Conservation (phyloP, 148 eudicot genomes). For the Cornus controversa region DNA sequence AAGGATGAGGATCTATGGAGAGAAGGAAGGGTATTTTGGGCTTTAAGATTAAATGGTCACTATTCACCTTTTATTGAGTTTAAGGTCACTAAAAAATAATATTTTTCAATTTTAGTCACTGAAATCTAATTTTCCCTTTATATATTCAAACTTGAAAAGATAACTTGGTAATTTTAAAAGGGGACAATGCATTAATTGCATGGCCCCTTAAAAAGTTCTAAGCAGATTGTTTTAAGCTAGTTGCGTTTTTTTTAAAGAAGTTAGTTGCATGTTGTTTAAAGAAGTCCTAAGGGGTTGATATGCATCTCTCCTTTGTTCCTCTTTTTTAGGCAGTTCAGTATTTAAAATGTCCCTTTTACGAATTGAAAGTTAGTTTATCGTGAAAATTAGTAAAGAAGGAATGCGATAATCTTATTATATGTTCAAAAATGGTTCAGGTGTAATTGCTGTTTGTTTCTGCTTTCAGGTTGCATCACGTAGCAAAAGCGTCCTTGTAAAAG, state of each 20-base stretch:
- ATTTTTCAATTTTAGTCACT: too few species aligned
- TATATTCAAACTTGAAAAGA: too few species aligned
- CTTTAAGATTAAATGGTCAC: too few species aligned
- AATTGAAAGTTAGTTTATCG: background rate
- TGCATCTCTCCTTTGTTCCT: background rate
- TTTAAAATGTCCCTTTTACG: background rate
- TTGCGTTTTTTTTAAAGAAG: background rate
- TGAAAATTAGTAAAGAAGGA: background rate
- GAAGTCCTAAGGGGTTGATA: background rate
- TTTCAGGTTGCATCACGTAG: constrained; percentile 70
- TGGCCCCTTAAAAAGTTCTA: too few species aligned
- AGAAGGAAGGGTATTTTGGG: too few species aligned
- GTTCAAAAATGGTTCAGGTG: background rate
- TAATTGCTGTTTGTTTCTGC: constrained; percentile 10
- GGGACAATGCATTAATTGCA: too few species aligned
- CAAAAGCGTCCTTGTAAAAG: constrained; percentile 77
- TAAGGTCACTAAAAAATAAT: too few species aligned
- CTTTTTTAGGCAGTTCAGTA: background rate
- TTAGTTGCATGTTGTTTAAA: background rate
- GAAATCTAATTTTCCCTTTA: too few species aligned
- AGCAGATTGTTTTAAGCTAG: background rate
- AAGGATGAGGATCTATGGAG: too few species aligned
- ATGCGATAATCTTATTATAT: too few species aligned
- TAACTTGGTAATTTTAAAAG: too few species aligned
- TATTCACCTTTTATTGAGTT: too few species aligned